Evolutionary conservation across 371 early-diverging fungal genomes (phyloP).

Genomic region (Choanephora cucurbitarum): DNA sequence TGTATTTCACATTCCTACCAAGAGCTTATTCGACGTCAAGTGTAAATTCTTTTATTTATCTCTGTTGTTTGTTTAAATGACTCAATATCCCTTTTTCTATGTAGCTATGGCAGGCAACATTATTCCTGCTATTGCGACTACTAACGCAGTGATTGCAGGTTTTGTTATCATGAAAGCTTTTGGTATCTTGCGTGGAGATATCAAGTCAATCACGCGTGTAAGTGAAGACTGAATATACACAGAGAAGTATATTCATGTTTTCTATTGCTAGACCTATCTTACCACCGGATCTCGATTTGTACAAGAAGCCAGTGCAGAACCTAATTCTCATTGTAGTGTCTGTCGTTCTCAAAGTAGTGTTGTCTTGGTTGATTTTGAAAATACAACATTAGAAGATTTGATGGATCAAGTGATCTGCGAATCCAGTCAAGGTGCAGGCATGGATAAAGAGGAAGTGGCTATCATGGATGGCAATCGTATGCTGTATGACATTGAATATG

Average conservation of each 20-base stretch:
- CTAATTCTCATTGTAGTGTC: constrained; percentile 63
- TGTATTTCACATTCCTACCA: constrained; percentile 77
- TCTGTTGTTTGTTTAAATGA: not conserved
- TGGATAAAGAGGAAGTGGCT: constrained; percentile 42
- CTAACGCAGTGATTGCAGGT: constrained; percentile 99
- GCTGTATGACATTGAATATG: constrained; percentile 90
- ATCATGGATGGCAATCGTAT: constrained; percentile 66
- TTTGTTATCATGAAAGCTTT: constrained; percentile 88
- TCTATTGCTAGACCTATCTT: constrained; percentile 54
- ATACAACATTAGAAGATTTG: constrained; percentile 55
- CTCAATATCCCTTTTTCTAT: constrained; percentile 7
- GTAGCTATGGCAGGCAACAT: constrained; percentile 98
- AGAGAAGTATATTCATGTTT: not conserved
- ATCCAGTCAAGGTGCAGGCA: constrained; percentile 40
- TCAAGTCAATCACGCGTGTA: constrained; percentile 17
- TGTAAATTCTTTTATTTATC: constrained; percentile 45
- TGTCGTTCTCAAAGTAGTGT: constrained; percentile 53
- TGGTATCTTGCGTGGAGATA: constrained; percentile 41
- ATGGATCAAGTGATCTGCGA: constrained; percentile 12
- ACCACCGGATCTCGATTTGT: constrained; percentile 53
- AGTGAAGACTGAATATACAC: not conserved
- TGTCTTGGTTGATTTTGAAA: constrained; percentile 47
- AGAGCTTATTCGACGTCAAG: constrained; percentile 88
- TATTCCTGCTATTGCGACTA: constrained; percentile 99
- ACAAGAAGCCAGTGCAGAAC: constrained; percentile 52